Percentiles rank a stretch among this genome's conserved stretches.
These are phyloP conservation scores for Colletotrichum karsti DNA, from an alignment of 2,329 filamentous ascomycete genomes.

Conservation along the genomic window DNA sequence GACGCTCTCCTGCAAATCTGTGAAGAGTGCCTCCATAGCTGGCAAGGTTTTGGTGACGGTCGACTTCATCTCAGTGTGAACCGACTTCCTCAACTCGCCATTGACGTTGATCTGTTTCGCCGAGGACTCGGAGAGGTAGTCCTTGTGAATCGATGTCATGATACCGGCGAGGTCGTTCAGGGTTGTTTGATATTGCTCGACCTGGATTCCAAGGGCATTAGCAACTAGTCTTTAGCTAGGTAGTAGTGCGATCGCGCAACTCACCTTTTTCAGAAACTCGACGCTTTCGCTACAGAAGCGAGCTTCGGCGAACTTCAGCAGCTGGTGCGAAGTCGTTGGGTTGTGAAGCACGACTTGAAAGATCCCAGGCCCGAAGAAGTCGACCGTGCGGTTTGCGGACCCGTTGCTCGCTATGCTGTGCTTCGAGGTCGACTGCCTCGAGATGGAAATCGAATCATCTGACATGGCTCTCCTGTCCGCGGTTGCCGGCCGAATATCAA, in stretches of 20 bases:
- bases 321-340: slow-evolving; percentile 53
- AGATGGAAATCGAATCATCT: slow-evolving; percentile 18
- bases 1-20: slow-evolving; percentile 51
- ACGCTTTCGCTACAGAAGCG: slow-evolving; percentile 58
- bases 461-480: not conserved
- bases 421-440: slow-evolving; percentile 20
- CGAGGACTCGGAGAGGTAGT: slow-evolving; percentile 34
- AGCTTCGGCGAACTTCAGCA: slow-evolving; percentile 57
- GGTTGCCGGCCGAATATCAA: not conserved
- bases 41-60: slow-evolving; percentile 53
- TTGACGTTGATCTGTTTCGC: slow-evolving; percentile 54
- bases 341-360: slow-evolving; percentile 61
- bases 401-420: slow-evolving; percentile 16
- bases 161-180: slow-evolving; percentile 46
- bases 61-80: slow-evolving; percentile 57
- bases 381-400: slow-evolving; percentile 39
- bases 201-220: slow-evolving; percentile 32
- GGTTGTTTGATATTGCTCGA: slow-evolving; percentile 52
- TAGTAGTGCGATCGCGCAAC: not conserved
- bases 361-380: slow-evolving; percentile 59
- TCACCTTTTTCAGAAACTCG: slow-evolving; percentile 61
- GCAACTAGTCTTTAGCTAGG: not conserved
- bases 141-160: slow-evolving; percentile 45
- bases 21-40: slow-evolving; percentile 53
- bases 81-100: slow-evolving; percentile 44